Conservation (phyloP, 208 protist genomes). For the Acanthamoeba triangularis region DNA sequence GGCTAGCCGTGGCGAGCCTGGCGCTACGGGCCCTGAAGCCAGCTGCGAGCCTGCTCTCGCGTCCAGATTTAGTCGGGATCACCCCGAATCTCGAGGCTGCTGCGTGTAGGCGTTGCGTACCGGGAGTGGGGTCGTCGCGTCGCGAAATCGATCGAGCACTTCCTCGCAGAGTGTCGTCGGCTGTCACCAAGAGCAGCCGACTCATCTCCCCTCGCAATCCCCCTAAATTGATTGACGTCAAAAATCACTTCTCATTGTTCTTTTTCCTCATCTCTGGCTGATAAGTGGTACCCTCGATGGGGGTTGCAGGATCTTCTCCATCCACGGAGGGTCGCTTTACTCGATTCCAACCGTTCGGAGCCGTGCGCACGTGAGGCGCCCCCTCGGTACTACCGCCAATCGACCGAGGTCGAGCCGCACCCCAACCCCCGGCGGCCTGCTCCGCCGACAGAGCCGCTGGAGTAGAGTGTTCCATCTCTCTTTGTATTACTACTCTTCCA, state of each 20-base stretch:
- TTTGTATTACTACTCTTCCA: not conserved
- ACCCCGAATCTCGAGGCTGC: no score
- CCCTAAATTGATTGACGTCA: not conserved
- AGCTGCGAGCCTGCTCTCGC: not conserved
- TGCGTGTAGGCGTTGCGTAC: not conserved
- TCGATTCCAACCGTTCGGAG: not conserved
- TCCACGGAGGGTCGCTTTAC: not conserved
- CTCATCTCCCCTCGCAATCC: not conserved
- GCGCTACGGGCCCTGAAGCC: not conserved
- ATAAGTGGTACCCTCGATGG: not conserved
- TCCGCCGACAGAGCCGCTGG: not conserved
- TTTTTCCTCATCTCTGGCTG: no score
- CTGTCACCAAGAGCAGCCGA: not conserved
- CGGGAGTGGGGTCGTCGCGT: not conserved
- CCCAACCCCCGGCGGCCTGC: not conserved
- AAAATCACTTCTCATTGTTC: not conserved
- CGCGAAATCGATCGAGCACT: not conserved
- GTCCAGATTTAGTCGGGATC: no score
- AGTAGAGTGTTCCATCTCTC: not conserved
- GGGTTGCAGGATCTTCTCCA: not conserved
- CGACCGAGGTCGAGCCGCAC: not conserved
- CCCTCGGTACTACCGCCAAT: not conserved
- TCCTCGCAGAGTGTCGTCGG: not conserved
- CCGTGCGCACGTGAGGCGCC: no score
- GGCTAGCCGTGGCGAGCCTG: not conserved